Base-by-base conservation (phyloP, 495 filamentous ascomycete genomes). In the Chaetomidium leptoderma region DNA sequence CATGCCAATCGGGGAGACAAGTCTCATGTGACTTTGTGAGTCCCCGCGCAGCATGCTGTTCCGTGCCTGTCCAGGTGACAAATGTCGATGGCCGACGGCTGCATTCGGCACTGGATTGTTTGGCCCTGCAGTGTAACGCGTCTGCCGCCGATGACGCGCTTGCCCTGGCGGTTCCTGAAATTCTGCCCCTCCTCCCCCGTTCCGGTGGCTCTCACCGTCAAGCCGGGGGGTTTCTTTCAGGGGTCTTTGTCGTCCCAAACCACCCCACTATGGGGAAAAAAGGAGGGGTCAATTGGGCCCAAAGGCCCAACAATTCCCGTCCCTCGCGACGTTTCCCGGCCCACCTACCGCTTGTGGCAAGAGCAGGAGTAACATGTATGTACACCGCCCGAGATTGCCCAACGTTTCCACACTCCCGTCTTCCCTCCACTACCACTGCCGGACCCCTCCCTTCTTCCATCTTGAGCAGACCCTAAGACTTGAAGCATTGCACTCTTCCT, bases 231-330 rank as follows among this genome's bases (percentile, higher is more conserved):
- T 24, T 2, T 7, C 7, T 27, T 36, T 55, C 52, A 55, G 52
- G 52, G 52, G 29, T 30, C 40, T 30, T 13, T 36, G 47, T 23
- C 26, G 14, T 29, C 49, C 4, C 33, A 39, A 19, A 4, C 13
- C 9, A 29, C 33, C 35, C 36, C 49, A 39, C 33, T 29, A 26
- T n/a, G 0, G 16, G 27, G 19, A 35, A 33, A 33, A 36, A 45
- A 55, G 29, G 52, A 45, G 52, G 52, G 52, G 52, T 55, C 52
- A 55, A 55, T 55, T 55, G 52, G 40, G 14, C 27, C 5, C 36
- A 14, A 36, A 40, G 40, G 14, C 27, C 5, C 36, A 14, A 36
- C 30, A 16, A 5, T 29, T 24, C 9, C 8, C 24, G 16, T 8
- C 11, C 49, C 35, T 6, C 19, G 49, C 24, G 14, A 3, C 37